Base-by-base conservation (phyloP, 108 stramenopile genomes). In the Cyclotella cryptica region DNA sequence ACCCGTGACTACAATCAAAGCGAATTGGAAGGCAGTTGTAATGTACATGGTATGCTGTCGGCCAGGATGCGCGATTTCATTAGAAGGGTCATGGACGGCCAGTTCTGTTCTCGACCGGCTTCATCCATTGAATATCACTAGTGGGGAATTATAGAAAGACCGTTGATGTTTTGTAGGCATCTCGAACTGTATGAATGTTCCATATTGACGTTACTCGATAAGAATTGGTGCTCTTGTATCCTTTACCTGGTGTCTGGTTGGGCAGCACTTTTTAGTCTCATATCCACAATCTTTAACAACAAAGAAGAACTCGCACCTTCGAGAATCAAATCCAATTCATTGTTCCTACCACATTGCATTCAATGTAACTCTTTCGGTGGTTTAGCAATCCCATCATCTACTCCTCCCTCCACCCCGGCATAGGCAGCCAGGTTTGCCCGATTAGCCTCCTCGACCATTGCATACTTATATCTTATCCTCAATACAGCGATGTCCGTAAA, bases 1-100 rank as follows among this genome's bases (percentile, higher is more conserved):
- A 99, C 18, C 99, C 99, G 74, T 99, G 97, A 62, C 91, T 93
- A 69, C 99, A 99, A 76, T 99, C 98, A 29, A 99, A 79, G 40
- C 99, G 82, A 1, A 99, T 91, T 3, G 98, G 97, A 28, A 93
- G 72, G 60, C 94, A 81, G 72, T 95, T 86, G 41, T 90, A 87
- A 76, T 96, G 93, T 35, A 96, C 86, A 81, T 92, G 91, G 58
- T 80, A 90, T 21, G 98, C 98, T 3, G 94, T 85, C 40, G 88
- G 89, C 89, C 92, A 96, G 13, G 97, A 78, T 5, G 97, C 96
- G n/a, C 4, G 90, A 78, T 24, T 98, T 72, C 44, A 99, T 88
- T 15, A 84, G 71, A 17, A 96, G 92, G 19, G 96, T 83, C 72
- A 94, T 92, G 17, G 79, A 78, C 47, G 96, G 85, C 99, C 99